Percentiles rank a stretch among this genome's conserved stretches.
Evolutionary conservation across 83 land plant genomes (phyloP).

Genomic region (Picea abies): DNA sequence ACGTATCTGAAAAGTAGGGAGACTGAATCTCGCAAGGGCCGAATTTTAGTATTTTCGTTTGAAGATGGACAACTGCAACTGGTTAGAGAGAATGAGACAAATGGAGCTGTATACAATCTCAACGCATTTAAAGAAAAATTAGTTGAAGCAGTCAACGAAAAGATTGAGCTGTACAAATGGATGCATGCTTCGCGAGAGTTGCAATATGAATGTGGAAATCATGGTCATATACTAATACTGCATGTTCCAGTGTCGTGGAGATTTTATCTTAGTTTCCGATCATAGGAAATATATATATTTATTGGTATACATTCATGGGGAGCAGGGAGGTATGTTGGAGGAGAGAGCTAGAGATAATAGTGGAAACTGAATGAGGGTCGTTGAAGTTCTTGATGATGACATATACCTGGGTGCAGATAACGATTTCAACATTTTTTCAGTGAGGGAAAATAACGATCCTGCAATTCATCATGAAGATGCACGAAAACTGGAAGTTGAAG

Average conservation of each 20-base stretch:
- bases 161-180: conserved; percentile 97
- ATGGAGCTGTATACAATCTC: conserved; percentile 91
- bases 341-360: conserved; percentile 96
- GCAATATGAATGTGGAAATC: conserved; percentile 95
- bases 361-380: conserved; percentile 98
- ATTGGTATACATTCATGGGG: conserved; percentile 94
- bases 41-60: conserved; percentile 87
- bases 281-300: conserved; percentile 92
- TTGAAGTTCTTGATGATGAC: conserved; percentile 97
- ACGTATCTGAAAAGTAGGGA: conserved; percentile 93
- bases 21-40: conserved; percentile 93
- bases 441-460: conserved; percentile 56
- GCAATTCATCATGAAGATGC: too few relatives aligned
- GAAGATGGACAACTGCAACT: conserved; percentile 96
- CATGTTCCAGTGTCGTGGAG: conserved; percentile 96
- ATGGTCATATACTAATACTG: conserved; percentile 92
- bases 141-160: conserved; percentile 95
- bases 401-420: conserved; percentile 98
- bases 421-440: conserved; percentile 90
- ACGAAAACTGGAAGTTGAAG: too few relatives aligned
- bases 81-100: conserved; percentile 94
- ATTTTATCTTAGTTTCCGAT: conserved; percentile 96
- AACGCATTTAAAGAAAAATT: conserved; percentile 45
- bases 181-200: conserved; percentile 86
- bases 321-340: conserved; percentile 80